Evolutionary conservation across 345 rosid genomes (phyloP), one percentile per base, ranked within the genome.

Genomic region (Salix udensis): DNA sequence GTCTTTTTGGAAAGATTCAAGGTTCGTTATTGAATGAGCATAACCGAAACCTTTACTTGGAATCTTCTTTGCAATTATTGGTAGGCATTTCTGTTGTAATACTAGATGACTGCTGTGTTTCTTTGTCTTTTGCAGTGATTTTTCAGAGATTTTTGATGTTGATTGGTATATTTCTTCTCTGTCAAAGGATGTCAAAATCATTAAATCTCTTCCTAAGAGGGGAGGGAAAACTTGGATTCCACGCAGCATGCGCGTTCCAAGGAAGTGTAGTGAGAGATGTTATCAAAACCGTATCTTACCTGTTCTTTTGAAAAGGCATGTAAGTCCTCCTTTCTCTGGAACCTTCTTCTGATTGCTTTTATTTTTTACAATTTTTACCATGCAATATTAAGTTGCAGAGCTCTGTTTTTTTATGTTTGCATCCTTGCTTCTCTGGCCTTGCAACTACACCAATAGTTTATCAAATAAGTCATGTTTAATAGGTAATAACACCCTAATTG

Each of bases 221-320:
- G 80, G 89, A 81, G 92, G 98, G 40, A 85, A 71, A 85, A 71
- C 81, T 21, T 87, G 92, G 96, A 82, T 69, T 65, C 82, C 88
- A 3, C 85, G 79, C 34, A 80, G 77, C 65, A 96, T 94, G 99
- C 97, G 97, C 77, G 97, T 96, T 79, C 97, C 98, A 4, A 84
- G 98, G 84, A 96, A 94, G 83, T 96, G 99, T 81, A 92, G 87
- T 72, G 98, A 88, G 84, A 94, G 84, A 78, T 96, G 98, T 85
- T 96, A 96, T 76, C 79, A 80, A 30, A 96, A 78, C 74, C 97
- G 97, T 42, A 97, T 96, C 13, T 78, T 94, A 71, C 98, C 99
- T 18, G 94, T 88, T 84, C 98, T 96, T 81, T 85, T 86, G 91
- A 96, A 92, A 96, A 94, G 97, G 97, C 99, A 96, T 91, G 98